Base-by-base conservation (phyloP, 495 filamentous ascomycete species). In the Penicillium longicatenatum region DNA sequence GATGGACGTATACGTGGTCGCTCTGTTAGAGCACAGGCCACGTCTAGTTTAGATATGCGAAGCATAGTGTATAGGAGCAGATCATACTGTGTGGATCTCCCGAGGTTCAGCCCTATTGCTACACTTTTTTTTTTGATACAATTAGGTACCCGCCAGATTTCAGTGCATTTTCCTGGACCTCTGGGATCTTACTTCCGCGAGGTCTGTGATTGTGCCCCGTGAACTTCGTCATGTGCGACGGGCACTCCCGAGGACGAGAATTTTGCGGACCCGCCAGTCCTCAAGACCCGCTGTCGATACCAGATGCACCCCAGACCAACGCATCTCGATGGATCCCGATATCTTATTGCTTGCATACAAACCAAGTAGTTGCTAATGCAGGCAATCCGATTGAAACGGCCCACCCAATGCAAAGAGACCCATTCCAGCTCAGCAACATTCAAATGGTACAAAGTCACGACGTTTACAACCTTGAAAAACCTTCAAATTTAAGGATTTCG, bases 321-420 rank as follows among this genome's bases (percentile, higher is more conserved):
- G 57, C 44, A 54, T 50, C 51, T 33, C 12, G 45, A 59, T 59
- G 50, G 45, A 33, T 44, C 30, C 39, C 56, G 24, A 29, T 31
- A 14, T 17, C 9, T 17, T 33, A 54, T 59, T 35, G 26, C 57
- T 54, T 59, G 57, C 57, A 59, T 45, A 22, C 8, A 22, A 35
- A 33, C 51, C 53, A 29, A 24, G 43, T 49, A 14, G 42, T 11
- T 22, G 42, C 17, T 45, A 21, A 45, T 45, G 42, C 42, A 45
- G 7, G 8, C 10, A 45, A 45, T 45, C 19, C 19, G 22, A 9
- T 6, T 21, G 2, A 22, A 21, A 49, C 9, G 48, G 48, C 16
- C 24, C 26, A 51, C 30, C 19, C 8, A 5, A 21, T 46, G 17
- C 44, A n/a, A 22, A 14, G 44, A 46, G 10, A 16, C 14, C 37